phyloP scores from a whole-genome alignment of 164 flowering plant genomes.

The Liquidambar formosana region DNA sequence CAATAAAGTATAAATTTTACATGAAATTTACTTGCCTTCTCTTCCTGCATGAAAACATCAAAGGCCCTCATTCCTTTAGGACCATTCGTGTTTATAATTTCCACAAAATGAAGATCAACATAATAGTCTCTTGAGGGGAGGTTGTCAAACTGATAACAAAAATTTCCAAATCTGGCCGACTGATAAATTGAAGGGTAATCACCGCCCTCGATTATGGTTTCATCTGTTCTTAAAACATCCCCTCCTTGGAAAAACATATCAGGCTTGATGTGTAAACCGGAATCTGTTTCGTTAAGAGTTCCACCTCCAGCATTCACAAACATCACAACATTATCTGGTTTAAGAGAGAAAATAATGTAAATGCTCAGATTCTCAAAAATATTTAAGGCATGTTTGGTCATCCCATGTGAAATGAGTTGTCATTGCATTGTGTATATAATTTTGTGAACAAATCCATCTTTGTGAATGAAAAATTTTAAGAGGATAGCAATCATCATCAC shows the following conservation, averaged over 20 bases:
- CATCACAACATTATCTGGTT: slow-evolving; percentile 50
- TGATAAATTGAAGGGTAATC: slow-evolving; percentile 60
- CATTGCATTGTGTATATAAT: too few species aligned
- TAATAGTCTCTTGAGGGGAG: slow-evolving; percentile 67
- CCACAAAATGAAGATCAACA: slow-evolving; percentile 81
- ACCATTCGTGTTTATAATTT: slow-evolving; percentile 68
- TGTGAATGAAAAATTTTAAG: too few species aligned
- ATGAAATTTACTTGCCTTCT: slow-evolving; percentile 52
- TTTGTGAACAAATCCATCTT: too few species aligned
- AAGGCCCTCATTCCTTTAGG: slow-evolving; percentile 87
- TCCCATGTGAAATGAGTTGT: too few species aligned
- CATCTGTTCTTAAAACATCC: slow-evolving; percentile 60
- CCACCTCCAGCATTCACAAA: slow-evolving; percentile 75
- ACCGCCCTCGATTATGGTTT: slow-evolving; percentile 50
- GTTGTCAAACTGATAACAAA: slow-evolving; percentile 47
- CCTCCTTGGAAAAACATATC: slow-evolving; percentile 68
- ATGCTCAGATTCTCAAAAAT: slow-evolving; percentile 1
- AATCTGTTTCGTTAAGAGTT: slow-evolving; percentile 24
- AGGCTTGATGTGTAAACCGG: slow-evolving; percentile 21
- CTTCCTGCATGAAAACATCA: slow-evolving; percentile 72
- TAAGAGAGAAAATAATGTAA: slow-evolving; percentile 10
- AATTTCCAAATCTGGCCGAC: slow-evolving; percentile 69
- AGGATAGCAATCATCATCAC: too few species aligned
- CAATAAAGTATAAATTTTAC: background rate
- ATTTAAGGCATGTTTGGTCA: background rate